phyloP scores from a whole-genome alignment of 192 early-diverging fungal species.

The Obelidium mucronatum region DNA sequence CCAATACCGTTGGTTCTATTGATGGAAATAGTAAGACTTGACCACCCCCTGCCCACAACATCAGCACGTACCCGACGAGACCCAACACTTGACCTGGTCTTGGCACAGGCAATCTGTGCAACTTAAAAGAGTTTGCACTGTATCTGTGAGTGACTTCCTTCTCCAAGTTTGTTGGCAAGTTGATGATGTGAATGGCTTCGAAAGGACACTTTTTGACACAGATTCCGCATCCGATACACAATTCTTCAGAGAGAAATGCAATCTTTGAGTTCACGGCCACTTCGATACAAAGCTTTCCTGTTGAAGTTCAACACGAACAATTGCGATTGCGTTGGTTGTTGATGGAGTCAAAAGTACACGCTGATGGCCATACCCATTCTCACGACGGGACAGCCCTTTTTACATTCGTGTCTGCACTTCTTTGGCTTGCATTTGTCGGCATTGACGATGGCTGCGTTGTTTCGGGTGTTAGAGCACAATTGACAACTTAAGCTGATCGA shows the following conservation, averaged over 20 bases:
- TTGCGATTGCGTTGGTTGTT: neutral
- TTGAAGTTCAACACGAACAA: neutral
- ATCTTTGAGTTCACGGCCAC: constrained; percentile 87
- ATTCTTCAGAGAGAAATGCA: constrained; percentile 90
- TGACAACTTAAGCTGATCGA: too few species aligned
- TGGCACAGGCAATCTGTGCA: constrained; percentile 94
- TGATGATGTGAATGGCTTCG: constrained; percentile 96
- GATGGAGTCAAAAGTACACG: neutral
- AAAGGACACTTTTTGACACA: constrained; percentile 98
- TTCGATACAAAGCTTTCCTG: constrained; percentile 95
- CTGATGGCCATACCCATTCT: constrained; percentile 81
- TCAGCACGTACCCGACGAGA: constrained; percentile 74
- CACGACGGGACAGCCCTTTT: constrained; percentile 94
- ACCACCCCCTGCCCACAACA: too few species aligned
- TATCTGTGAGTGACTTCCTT: constrained; percentile 96
- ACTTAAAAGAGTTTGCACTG: constrained; percentile 96
- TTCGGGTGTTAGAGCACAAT: too few species aligned
- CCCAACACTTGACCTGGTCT: constrained; percentile 97
- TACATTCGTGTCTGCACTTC: constrained; percentile 98
- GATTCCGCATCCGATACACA: constrained; percentile 99
- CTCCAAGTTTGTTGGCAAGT: constrained; percentile 94
- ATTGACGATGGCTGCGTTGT: constrained; percentile 91
- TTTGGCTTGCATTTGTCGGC: constrained; percentile 98
- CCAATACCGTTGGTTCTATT: constrained; percentile 85
- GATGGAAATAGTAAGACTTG: too few species aligned